Conservation (phyloP, 192 early-diverging fungal genomes). For the Podila verticillata region DNA sequence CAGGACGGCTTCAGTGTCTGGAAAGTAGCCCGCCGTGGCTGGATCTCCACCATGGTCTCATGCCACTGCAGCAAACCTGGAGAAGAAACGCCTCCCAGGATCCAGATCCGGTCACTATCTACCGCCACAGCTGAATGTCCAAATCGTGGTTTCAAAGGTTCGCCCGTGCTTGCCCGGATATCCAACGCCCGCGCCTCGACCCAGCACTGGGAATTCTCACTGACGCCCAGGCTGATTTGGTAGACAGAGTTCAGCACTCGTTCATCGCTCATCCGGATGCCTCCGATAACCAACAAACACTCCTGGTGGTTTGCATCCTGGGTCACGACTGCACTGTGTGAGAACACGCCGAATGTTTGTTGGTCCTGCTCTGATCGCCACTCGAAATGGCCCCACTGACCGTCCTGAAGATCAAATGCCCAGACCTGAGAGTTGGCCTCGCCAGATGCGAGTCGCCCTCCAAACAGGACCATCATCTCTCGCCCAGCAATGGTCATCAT, state of each 20-base stretch:
- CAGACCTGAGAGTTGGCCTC: slow-evolving; percentile 22
- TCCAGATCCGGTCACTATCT: slow-evolving; percentile 23
- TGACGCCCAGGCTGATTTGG: slow-evolving; percentile 9
- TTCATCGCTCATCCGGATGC: slow-evolving; percentile 28
- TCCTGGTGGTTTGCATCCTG: slow-evolving; percentile 4
- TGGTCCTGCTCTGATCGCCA: neutral
- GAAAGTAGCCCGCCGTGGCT: slow-evolving; percentile 6
- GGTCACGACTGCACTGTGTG: slow-evolving; percentile 30
- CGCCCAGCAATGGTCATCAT: slow-evolving; percentile 34
- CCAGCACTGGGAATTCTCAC: neutral
- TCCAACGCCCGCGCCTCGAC: slow-evolving; percentile 8
- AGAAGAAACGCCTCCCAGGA: slow-evolving; percentile 40
- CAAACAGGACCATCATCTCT: slow-evolving; percentile 46
- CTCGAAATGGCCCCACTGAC: slow-evolving; percentile 25
- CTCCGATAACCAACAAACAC: slow-evolving; percentile 25
- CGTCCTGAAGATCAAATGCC: slow-evolving; percentile 38
- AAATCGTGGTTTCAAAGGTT: slow-evolving; percentile 26
- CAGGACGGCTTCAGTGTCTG: slow-evolving; percentile 17
- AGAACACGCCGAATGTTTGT: slow-evolving; percentile 11
- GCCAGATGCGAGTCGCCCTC: slow-evolving; percentile 24
- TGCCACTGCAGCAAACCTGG: slow-evolving; percentile 37
- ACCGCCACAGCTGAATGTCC: slow-evolving; percentile 29
- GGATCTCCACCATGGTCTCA: slow-evolving; percentile 44
- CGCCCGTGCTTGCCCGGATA: slow-evolving; percentile 3
- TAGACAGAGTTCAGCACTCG: slow-evolving; percentile 21